Conservation (phyloP, 306 rosid species). For the Cucurbita argyrosperma region DNA sequence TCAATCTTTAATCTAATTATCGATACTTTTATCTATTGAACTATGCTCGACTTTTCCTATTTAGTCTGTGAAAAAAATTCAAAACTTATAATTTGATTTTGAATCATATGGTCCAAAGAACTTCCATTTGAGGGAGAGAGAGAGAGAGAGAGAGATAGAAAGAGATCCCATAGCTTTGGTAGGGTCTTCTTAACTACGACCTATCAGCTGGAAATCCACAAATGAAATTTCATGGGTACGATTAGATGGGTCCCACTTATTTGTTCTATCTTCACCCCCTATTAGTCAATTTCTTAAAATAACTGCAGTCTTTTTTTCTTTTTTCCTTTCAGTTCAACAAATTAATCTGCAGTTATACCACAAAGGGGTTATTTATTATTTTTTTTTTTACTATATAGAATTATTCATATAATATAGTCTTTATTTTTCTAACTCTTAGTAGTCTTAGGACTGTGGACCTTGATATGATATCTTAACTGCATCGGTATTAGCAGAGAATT, state of each 20-base stretch:
- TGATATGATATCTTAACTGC: constrained; percentile 42
- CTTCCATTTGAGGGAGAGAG: background rate
- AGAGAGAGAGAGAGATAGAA: background rate
- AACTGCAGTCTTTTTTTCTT: background rate
- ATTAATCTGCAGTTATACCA: background rate
- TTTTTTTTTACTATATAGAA: constrained; percentile 5
- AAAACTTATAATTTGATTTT: background rate
- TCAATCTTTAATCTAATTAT: no score
- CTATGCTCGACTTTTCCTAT: no score
- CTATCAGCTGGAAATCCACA: constrained; percentile 2
- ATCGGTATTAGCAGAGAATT: constrained; percentile 36
- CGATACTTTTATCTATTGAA: no score
- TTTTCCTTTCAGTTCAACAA: background rate
- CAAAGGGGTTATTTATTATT: no score
- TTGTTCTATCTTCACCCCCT: constrained; percentile 14
- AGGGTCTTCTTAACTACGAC: constrained; percentile 8
- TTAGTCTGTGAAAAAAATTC: no score
- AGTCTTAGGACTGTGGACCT: constrained; percentile 47
- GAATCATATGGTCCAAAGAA: background rate
- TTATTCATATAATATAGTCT: background rate
- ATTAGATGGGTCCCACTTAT: constrained; percentile 40
- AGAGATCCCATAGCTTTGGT: constrained; percentile 5
- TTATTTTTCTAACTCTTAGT: constrained; percentile 3
- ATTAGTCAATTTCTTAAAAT: background rate
- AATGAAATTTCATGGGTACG: constrained; percentile 14